Conservation (phyloP, 2,329 filamentous ascomycete genomes). For the Dothiorella sarmentorum region DNA sequence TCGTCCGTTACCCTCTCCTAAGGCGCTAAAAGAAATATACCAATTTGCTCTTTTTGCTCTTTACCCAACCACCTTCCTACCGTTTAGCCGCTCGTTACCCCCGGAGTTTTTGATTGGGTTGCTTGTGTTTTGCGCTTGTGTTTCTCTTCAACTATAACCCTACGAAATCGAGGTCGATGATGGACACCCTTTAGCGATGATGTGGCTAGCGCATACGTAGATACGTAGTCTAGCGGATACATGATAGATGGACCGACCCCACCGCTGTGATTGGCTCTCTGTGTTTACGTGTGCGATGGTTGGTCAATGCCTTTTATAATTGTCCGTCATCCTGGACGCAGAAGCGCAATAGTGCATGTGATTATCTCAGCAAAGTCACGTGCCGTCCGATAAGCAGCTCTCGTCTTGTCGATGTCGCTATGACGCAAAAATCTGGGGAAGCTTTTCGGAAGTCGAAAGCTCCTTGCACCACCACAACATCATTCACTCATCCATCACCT, state of each 20-base stretch:
- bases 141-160: constrained; percentile 1
- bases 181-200: neutral
- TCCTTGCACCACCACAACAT: neutral
- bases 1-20: constrained; percentile 20
- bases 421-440: constrained; percentile 16
- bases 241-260: constrained; percentile 11
- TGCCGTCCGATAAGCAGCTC: neutral
- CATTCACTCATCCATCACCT: neutral
- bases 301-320: neutral
- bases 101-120: neutral
- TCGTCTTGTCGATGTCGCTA: too few species aligned
- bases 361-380: neutral
- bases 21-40: constrained; percentile 43
- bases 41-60: constrained; percentile 34
- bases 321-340: neutral
- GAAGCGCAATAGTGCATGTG: neutral
- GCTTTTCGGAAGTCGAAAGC: neutral
- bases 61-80: neutral
- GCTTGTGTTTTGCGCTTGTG: neutral
- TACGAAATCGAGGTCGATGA: constrained; percentile 11
- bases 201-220: constrained; percentile 13
- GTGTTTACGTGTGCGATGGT: neutral
- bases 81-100: constrained; percentile 10
- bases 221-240: constrained; percentile 16
- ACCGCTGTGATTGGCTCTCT: neutral